Evolutionary conservation across 768 basidiomycete species (phyloP).

Genomic region (Brasilioporus rufonigricans): DNA sequence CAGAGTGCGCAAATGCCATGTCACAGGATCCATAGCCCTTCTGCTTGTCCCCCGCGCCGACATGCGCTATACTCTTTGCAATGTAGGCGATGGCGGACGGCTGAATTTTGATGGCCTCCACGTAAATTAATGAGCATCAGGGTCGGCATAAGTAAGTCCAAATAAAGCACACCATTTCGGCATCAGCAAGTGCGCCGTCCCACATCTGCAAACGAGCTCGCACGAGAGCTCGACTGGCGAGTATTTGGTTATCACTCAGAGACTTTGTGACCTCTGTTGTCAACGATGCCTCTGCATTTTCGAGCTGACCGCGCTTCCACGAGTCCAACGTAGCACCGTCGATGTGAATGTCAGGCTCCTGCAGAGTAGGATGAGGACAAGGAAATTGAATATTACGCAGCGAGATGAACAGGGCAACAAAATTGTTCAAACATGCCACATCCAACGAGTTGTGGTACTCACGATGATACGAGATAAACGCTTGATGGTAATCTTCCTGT

Average conservation of each 20-base stretch:
- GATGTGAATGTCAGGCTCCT: not conserved
- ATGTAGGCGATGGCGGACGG: not conserved
- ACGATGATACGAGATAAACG: not conserved
- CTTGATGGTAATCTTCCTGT: not conserved
- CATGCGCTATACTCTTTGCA: not conserved
- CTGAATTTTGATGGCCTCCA: not conserved
- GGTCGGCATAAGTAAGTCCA: not conserved
- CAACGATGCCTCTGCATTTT: not conserved
- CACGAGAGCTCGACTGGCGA: not conserved
- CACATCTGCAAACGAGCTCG: not conserved
- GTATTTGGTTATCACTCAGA: not conserved
- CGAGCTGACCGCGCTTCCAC: not conserved
- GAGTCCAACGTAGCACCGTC: not conserved
- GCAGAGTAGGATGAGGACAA: not conserved
- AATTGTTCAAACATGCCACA: not conserved
- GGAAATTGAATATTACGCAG: not conserved
- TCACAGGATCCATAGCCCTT: not conserved
- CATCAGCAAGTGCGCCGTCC: not conserved
- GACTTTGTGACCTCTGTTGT: not conserved
- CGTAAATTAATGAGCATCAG: not conserved
- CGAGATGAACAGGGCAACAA: no score
- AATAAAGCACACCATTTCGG: not conserved
- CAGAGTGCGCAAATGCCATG: not conserved
- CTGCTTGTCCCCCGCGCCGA: not conserved
- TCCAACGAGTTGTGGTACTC: not conserved